Evolutionary conservation across 495 filamentous ascomycete species (phyloP).

Genomic region (Neurospora sp.): DNA sequence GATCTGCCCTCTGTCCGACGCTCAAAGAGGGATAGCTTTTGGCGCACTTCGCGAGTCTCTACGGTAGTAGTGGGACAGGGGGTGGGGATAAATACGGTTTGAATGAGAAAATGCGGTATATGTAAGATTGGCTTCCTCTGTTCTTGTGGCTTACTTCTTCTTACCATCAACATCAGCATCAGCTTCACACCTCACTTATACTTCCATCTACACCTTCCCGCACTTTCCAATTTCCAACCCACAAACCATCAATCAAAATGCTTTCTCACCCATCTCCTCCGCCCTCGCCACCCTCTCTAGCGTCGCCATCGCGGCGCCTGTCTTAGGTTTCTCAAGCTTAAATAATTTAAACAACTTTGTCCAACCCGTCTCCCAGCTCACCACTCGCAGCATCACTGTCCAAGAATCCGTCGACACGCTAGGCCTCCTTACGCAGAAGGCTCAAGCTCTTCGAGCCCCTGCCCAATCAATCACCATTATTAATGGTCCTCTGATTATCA

Average conservation of each 20-base stretch:
- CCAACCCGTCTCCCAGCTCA: background rate
- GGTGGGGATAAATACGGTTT: no score
- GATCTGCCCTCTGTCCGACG: no score
- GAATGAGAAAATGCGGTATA: no score
- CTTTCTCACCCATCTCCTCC: constrained; percentile 11
- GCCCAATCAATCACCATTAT: constrained; percentile 2
- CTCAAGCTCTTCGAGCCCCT: background rate
- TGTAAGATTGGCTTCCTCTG: no score
- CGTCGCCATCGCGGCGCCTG: constrained; percentile 1
- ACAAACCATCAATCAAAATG: constrained; percentile 4
- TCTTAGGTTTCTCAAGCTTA: no score
- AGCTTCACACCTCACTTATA: background rate
- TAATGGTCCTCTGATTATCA: constrained; percentile 15
- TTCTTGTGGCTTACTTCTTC: background rate
- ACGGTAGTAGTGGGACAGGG: no score
- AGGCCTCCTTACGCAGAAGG: no score
- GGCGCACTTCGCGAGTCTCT: no score
- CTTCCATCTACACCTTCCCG: no score
- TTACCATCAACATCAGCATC: background rate
- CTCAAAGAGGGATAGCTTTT: no score
- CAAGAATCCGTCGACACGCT: no score
- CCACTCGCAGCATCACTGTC: constrained; percentile 1
- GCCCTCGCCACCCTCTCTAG: constrained; percentile 4
- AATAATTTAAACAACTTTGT: no score
- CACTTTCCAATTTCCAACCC: background rate